Evolutionary conservation across 176 grass and related monocot species (phyloP), one percentile per base, ranked within the genome.

Genomic region (Juncus effusus): DNA sequence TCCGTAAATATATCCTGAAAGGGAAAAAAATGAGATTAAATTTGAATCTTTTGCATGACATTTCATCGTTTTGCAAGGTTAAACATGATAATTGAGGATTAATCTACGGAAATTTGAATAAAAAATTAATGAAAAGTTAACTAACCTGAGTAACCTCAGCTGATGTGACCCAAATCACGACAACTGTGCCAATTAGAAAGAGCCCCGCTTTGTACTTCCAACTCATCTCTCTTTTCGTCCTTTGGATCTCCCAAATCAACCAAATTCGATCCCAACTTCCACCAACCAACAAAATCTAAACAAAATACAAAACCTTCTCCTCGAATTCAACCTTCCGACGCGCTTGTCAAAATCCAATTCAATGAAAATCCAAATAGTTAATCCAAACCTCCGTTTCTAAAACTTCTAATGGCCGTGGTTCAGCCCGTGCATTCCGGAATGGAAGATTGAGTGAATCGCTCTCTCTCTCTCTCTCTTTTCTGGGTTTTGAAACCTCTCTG

Each of bases 81-180:
- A 47, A 47, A 47, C 44, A 68, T 38, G 4, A 35, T 49, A 12
- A 14, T 51, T 28, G 7, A 38, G 6, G 16, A 49, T 51, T 67
- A 15, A 2, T 51, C 16, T n/a, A 70, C 6, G 65, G 14, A 70
- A 41, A 40, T n/a, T 54, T 6, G 38, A 36, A 66, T 47, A 47
- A 13, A 69, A 60, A 35, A 73, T 5, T 0, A n/a, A 69, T 2
- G 41, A 3, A 9, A 64, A 44, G 7, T 59, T 53, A 42, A 6
- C 5, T 57, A 78, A 84, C 94, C 94, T 97, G 94, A 38, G 94
- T 97, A 67, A 97, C 94, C 81, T 97, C 94, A 2, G 94, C 94
- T n/a, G 94, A 97, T 77, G 81, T 83, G 67, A 97, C 94, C 94
- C 94, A 97, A 39, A 97, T 97, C 2, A 97, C 55, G 36, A 97